Percentiles rank a stretch among this genome's conserved stretches.
These are phyloP conservation scores for Phylloporus scabripes DNA, from an alignment of 768 basidiomycete genomes.

Conservation along the genomic window DNA sequence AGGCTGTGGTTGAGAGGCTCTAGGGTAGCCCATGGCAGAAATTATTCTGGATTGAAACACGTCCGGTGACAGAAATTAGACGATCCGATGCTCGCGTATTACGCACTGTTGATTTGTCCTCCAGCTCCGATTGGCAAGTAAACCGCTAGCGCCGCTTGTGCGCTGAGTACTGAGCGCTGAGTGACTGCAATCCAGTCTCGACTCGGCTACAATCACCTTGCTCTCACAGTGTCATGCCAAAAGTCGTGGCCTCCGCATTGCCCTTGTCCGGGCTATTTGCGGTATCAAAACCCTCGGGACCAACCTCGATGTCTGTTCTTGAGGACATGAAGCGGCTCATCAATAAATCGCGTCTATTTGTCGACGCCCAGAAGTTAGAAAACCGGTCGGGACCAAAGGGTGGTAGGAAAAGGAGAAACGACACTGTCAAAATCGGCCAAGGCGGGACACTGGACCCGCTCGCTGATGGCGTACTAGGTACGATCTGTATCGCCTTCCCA, in stretches of 20 bases:
- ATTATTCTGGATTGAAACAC: neutral
- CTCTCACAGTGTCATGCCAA: constrained; percentile 54
- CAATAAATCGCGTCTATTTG: constrained; percentile 70
- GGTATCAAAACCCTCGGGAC: constrained; percentile 86
- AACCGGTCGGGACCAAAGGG: constrained; percentile 40
- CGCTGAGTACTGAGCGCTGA: neutral
- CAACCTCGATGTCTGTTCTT: constrained; percentile 86
- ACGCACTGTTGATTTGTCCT: constrained; percentile 1
- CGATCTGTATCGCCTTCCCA: constrained; percentile 14
- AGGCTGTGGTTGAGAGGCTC: neutral
- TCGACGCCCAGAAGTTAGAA: constrained; percentile 51
- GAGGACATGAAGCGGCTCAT: constrained; percentile 82
- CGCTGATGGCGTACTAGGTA: constrained; percentile 92
- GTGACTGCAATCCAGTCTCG: too few relatives aligned
- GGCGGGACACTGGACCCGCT: constrained; percentile 96
- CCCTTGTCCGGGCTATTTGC: constrained; percentile 84
- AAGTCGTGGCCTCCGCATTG: constrained; percentile 43
- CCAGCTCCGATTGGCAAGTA: neutral
- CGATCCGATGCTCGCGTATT: neutral
- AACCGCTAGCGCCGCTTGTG: neutral
- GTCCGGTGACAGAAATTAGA: neutral
- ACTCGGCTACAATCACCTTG: too few relatives aligned
- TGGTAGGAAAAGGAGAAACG: constrained; percentile 35
- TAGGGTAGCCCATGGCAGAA: neutral
- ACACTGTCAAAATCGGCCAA: constrained; percentile 77